Evolutionary conservation across 345 rosid species (phyloP).

Genomic region (Lumnitzera racemosa): DNA sequence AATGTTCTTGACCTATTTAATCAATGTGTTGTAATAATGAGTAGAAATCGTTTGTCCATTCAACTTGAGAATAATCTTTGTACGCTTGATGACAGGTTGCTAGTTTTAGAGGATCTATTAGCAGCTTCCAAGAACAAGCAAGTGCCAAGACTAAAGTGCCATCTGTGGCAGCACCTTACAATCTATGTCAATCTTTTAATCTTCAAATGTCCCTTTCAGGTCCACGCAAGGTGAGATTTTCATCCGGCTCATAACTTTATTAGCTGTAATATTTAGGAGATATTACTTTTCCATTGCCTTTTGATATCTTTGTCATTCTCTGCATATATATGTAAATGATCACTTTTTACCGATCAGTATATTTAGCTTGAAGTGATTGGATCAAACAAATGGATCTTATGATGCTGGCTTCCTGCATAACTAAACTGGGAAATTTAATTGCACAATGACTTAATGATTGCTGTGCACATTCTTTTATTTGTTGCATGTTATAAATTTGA

Average conservation of each 20-base stretch:
- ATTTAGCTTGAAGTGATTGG: no score
- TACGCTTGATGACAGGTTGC: constrained; percentile 62
- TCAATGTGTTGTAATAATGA: neutral
- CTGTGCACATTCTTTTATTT: no score
- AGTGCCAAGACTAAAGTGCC: constrained; percentile 57
- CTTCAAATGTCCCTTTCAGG: constrained; percentile 58
- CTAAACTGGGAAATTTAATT: no score
- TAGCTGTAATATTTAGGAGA: no score
- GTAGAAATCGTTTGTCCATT: neutral
- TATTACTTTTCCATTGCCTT: neutral
- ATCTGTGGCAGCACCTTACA: constrained; percentile 59
- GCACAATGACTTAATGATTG: no score
- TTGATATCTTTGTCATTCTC: no score
- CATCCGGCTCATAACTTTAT: neutral
- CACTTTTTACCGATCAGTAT: no score
- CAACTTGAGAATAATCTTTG: neutral
- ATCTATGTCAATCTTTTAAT: constrained; percentile 65
- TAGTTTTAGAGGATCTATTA: constrained; percentile 78
- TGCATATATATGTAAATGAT: no score
- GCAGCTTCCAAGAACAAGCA: constrained; percentile 90
- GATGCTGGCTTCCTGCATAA: no score
- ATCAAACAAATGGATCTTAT: no score
- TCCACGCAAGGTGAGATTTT: constrained; percentile 52
- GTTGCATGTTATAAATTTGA: no score
- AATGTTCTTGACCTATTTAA: neutral